Conservation (phyloP, 345 rosid genomes). For the Nasturtium officinale region DNA sequence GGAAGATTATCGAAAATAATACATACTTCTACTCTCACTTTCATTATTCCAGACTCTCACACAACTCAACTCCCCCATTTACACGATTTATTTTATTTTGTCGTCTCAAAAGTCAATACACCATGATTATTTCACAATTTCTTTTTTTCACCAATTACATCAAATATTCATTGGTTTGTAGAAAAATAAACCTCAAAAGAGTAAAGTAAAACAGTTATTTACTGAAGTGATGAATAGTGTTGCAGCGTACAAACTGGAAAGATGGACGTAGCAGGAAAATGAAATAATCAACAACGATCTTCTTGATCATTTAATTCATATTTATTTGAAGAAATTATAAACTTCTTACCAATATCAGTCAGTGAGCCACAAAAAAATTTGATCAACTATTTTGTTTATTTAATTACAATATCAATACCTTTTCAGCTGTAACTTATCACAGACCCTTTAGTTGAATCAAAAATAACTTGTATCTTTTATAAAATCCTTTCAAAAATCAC, state of each 20-base stretch:
- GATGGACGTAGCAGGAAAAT: too few species aligned
- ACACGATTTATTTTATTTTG: too few species aligned
- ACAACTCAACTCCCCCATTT: constrained; percentile 1
- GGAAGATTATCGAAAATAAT: constrained; percentile 18
- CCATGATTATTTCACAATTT: neutral
- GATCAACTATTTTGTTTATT: neutral
- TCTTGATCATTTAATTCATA: neutral
- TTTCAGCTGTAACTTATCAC: neutral
- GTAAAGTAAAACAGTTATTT: neutral
- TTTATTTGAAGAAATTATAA: neutral
- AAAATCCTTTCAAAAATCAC: too few species aligned
- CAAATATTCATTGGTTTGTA: neutral
- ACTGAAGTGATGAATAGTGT: neutral
- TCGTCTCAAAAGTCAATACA: neutral
- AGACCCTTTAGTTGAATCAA: neutral
- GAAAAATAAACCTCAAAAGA: neutral
- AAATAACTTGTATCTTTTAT: too few species aligned
- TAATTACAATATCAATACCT: neutral
- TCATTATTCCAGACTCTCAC: constrained; percentile 29
- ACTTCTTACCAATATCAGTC: neutral
- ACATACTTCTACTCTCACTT: neutral
- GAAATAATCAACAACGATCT: neutral
- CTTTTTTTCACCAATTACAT: neutral
- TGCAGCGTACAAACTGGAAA: neutral
- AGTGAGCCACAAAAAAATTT: neutral